A percentile compares a stretch with the other conserved stretches of the same genome.
These are phyloP conservation scores for Stromatinia cepivora DNA, from an alignment of 2,329 filamentous ascomycete species.

Conservation along the genomic window DNA sequence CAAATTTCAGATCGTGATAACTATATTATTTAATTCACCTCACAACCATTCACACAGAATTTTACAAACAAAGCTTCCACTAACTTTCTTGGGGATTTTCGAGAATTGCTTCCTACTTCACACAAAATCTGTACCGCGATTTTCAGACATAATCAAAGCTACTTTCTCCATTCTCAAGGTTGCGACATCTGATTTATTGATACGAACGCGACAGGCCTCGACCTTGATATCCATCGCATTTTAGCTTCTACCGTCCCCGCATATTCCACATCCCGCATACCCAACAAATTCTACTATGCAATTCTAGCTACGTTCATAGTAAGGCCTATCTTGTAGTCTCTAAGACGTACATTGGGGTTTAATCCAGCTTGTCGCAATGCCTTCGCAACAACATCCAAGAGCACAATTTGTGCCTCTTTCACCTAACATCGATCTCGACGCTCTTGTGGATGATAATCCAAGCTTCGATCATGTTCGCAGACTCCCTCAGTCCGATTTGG, in stretches of 20 bases:
- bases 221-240: neutral
- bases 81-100: too few relatives aligned
- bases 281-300: neutral
- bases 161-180: neutral
- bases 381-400: conserved; percentile 70
- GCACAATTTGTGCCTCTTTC: conserved; percentile 91
- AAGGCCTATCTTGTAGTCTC: neutral
- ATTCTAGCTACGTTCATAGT: neutral
- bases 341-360: neutral
- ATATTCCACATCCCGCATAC: neutral
- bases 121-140: neutral
- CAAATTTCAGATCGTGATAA: conserved; percentile 3
- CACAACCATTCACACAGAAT: neutral
- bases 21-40: neutral
- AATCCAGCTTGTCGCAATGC: conserved; percentile 57
- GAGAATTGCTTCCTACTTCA: neutral
- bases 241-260: neutral
- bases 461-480: conserved; percentile 88
- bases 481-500: conserved; percentile 76
- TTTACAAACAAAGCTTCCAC: neutral
- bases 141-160: neutral
- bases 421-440: conserved; percentile 75
- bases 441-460: conserved; percentile 71
- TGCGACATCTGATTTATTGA: neutral
- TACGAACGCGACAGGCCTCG: neutral